Evolutionary conservation across 1,284 basidiomycete species (phyloP), one percentile per base, ranked within the genome.

Genomic region (Apiotrichum porosum): DNA sequence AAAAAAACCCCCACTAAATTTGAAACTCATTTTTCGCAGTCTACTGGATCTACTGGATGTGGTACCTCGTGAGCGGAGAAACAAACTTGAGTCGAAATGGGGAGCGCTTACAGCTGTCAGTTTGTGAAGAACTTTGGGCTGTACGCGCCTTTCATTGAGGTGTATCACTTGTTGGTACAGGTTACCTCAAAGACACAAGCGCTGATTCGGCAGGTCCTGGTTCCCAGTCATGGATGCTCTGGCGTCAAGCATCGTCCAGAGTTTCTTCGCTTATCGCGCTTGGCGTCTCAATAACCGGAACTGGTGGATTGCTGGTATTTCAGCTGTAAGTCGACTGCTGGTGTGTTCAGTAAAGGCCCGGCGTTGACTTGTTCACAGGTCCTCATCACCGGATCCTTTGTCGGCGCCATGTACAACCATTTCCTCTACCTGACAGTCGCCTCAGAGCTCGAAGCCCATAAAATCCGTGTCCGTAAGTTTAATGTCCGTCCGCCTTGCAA

Each of bases 221-320:
- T 54, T 54, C 32, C 58, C 60, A 3, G 43, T 61, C 40, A 37
- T 60, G 19, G 59, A 61, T 42, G 31, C 33, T 2, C n/a, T 49
- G 24, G 37, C 37, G 9, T 37, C 41, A 0, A 31, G 28, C 26
- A 9, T 51, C 17, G 49, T 61, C 19, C 65, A 66, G 47, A 37
- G 30, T 15, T 68, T 63, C 54, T 66, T 68, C 44, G 52, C 62
- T 14, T 58, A 65, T 35, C 51, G 62, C 47, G 61, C 60, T 4
- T 62, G 52, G 51, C 52, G 63, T 6, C 54, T 68, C 10, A 56
- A 44, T 22, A 39, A 38, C n/a, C 47, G 61, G 17, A 62, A 56
- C 47, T 58, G 51, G 47, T 47, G 43, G 37, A 31, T 66, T 44
- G 28, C n/a, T n/a, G n/a, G n/a, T n/a, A n/a, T n/a, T n/a, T n/a